Evolutionary conservation across 2,329 filamentous ascomycete genomes (phyloP), one percentile per base, ranked within the genome.

Genomic region (Ophiostoma fasciatum): DNA sequence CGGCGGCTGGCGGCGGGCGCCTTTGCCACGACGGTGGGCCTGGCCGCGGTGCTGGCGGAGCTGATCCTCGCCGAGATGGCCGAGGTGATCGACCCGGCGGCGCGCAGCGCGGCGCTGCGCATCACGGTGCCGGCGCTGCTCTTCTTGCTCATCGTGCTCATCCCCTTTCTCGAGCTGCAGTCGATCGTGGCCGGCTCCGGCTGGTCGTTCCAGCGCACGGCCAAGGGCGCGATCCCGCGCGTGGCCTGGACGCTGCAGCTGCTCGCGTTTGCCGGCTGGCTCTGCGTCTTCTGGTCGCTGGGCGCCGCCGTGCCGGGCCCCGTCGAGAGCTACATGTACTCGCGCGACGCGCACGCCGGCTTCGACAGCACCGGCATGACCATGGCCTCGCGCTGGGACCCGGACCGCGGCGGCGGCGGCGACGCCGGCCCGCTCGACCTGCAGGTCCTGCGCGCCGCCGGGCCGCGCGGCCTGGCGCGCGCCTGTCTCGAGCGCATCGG

Each of bases 51-150:
- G 2, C 63, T 93, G 31, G 82, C 76, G 3, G 78, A 87, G 56
- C 60, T 93, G 45, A 81, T 93, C 31, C 66, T 93, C 8, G 84
- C 82, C 48, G 84, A 93, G 56, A 82, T 93, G 29, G 75, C 81
- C 19, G 82, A 83, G 49, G 66, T 79, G 5, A 66, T 83, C n/a
- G 69, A 78, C 44, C 66, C 74, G 7, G 62, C 63, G 22, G 82
- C 81, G 11, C 66, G 83, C 40, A 70, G 68, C 17, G 51, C 79
- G 20, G 82, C 78, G 17, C 62, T 92, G 45, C 66, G 72, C 38
- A 57, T 78, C 21, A 83, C 78, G 0, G 70, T 92, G 19, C 73
- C 77, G 7, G 70, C 73, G 15, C 61, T 93, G 28, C 59, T 92
- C 20, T 66, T 83, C 27, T 58, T 87, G 42, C 67, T 90, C 19